Evolutionary conservation across 441 rosid genomes (phyloP).

Genomic region (Gossypium schwendimanii): DNA sequence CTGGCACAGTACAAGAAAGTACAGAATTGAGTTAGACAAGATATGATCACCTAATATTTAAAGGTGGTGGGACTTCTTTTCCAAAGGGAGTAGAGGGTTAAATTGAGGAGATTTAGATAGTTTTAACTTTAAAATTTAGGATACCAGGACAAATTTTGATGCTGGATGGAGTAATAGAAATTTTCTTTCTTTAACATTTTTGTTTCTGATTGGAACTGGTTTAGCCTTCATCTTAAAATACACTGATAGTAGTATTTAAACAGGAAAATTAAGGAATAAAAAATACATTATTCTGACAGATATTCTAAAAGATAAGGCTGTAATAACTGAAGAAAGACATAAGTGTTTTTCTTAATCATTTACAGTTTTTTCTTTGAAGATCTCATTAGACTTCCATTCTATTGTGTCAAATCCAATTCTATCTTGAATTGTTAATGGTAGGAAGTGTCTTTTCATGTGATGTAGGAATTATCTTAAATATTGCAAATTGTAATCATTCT

Average conservation of each 20-base stretch:
- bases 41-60: conserved; percentile 46
- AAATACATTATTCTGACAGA: not conserved
- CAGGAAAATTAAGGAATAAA: not conserved
- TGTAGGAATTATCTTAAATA: not conserved
- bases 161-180: conserved; percentile 48
- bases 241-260: not conserved
- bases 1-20: conserved; percentile 41
- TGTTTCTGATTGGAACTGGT: not conserved
- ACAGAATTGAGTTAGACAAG: conserved; percentile 56
- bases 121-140: conserved; percentile 52
- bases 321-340: not conserved
- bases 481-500: not conserved
- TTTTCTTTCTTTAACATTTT: not conserved
- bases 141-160: conserved; percentile 52
- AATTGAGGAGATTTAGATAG: conserved; percentile 32
- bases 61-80: conserved; percentile 66
- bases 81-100: conserved; percentile 47
- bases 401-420: not conserved
- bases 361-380: not conserved
- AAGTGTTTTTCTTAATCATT: not conserved
- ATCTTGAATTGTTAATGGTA: not conserved
- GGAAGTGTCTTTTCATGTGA: not conserved
- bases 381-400: not conserved
- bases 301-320: not conserved
- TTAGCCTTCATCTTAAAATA: not conserved